These are phyloP conservation scores for Beta corolliflora DNA, from an alignment of 179 eudicot species.

Conservation along the genomic window DNA sequence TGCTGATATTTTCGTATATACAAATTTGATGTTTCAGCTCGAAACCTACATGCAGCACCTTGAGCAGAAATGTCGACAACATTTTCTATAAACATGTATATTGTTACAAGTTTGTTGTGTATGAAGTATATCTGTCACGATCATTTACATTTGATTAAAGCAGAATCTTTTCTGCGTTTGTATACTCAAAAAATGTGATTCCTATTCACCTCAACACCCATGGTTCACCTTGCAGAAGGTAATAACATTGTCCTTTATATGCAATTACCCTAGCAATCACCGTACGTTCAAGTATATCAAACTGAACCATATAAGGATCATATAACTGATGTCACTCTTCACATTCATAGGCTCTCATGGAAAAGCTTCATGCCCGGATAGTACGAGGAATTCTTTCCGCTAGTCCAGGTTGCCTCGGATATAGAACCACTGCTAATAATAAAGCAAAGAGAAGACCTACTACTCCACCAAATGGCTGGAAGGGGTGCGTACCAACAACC, in stretches of 20 bases:
- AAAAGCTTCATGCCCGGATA: slow-evolving; percentile 27
- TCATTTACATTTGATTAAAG: not conserved
- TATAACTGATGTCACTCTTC: not conserved
- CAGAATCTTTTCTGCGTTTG: not conserved
- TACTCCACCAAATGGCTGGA: slow-evolving; percentile 75
- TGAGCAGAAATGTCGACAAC: slow-evolving; percentile 17
- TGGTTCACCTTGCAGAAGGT: not conserved
- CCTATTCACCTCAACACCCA: not conserved
- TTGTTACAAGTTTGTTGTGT: not conserved
- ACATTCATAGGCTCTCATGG: not conserved
- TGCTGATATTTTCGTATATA: slow-evolving; percentile 8
- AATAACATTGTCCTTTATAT: not conserved
- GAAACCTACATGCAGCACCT: not conserved
- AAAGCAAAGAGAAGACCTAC: slow-evolving; percentile 67
- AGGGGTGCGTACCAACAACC: slow-evolving; percentile 68
- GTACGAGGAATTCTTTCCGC: slow-evolving; percentile 21
- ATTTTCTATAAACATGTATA: slow-evolving; percentile 20
- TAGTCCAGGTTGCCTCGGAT: slow-evolving; percentile 47
- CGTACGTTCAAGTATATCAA: not conserved
- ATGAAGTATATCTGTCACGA: not conserved
- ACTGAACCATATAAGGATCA: not conserved
- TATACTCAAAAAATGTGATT: not conserved
- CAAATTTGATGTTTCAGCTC: not conserved
- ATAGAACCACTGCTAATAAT: slow-evolving; percentile 54
- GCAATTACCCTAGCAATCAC: not conserved